Evolutionary conservation across 495 filamentous ascomycete species (phyloP), one percentile per base, ranked within the genome.

Genomic region (Daldinia bambusicola): DNA sequence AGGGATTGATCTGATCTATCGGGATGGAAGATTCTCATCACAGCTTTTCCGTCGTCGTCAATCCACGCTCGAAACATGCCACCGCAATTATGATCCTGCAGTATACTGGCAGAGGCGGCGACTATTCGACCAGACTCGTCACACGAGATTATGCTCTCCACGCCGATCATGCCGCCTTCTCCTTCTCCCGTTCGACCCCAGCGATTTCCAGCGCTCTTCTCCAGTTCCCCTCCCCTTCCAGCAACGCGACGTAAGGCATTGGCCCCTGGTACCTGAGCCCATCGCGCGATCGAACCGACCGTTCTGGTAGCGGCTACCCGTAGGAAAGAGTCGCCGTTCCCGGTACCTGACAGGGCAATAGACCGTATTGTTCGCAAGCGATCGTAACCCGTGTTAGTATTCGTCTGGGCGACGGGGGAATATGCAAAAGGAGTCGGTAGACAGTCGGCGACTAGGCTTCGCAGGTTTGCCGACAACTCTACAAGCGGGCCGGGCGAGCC

Each of bases 311-410:
- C 93, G n/a, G 84, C 84, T 16, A 87, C 79, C 0, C 92, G 89
- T 2, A 97, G 85, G 75, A 97, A 97, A 0, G 93, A 93, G 74
- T 97, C 94, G 0, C 94, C 94, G 68, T 97, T 96, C 4, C 94
- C 94, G 0, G 94, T 97, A 0, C 93, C 93, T 0, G 92, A 95
- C 36, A 95, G 80, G 7, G 88, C 94, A 6, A 94, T 83, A 0
- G 89, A 89, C 16, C 88, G 76, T 5, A 81, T 86, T 5, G 75
- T 79, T n/a, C 51, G 62, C 36, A 75, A 22, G 18, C 4, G 8
- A 9, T 51, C 70, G 64, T 56, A 71, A 40, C 52, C 57, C 20
- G 16, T 4, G 32, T 32, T 16, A 1, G 31, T 3, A 7, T 14
- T 4, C 9, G 37, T n/a, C 13, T 57, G 45, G 8, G 38, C 34